phyloP scores from a whole-genome alignment of 768 basidiomycete genomes.

The Lactifluus pinguis region DNA sequence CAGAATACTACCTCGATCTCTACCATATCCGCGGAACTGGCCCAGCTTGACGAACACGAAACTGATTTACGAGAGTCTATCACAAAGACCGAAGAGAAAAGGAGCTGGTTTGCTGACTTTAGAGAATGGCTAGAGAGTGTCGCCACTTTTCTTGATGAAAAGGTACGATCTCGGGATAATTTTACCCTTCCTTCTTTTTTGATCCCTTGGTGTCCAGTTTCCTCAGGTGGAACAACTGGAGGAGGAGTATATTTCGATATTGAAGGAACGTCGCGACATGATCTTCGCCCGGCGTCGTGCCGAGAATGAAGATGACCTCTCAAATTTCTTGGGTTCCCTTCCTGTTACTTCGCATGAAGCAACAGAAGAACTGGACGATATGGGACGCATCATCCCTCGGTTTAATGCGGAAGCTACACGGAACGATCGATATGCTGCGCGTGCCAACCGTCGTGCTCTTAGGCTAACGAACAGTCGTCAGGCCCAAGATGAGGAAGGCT shows the following conservation, averaged over 20 bases:
- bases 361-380: constrained; percentile 49
- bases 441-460: constrained; percentile 44
- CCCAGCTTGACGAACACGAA: constrained; percentile 58
- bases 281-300: constrained; percentile 52
- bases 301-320: constrained; percentile 78
- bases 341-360: constrained; percentile 25
- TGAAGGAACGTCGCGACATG: constrained; percentile 68
- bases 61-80: constrained; percentile 69
- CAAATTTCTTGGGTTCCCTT: constrained; percentile 52
- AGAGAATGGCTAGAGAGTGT: constrained; percentile 75
- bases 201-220: constrained; percentile 39
- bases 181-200: constrained; percentile 5
- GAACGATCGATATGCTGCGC: constrained; percentile 49
- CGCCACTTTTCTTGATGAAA: constrained; percentile 81
- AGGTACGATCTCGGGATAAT: constrained; percentile 39
- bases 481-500: constrained; percentile 59
- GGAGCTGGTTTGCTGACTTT: constrained; percentile 75
- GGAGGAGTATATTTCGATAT: constrained; percentile 59
- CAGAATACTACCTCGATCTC: constrained; percentile 47
- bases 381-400: constrained; percentile 43
- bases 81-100: constrained; percentile 61
- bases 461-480: constrained; percentile 27
- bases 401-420: constrained; percentile 38
- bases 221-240: constrained; percentile 73
- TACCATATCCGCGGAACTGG: constrained; percentile 52